Evolutionary conservation across 2,329 filamentous ascomycete species (phyloP).

Genomic region (Dactylonectria macrodidyma): DNA sequence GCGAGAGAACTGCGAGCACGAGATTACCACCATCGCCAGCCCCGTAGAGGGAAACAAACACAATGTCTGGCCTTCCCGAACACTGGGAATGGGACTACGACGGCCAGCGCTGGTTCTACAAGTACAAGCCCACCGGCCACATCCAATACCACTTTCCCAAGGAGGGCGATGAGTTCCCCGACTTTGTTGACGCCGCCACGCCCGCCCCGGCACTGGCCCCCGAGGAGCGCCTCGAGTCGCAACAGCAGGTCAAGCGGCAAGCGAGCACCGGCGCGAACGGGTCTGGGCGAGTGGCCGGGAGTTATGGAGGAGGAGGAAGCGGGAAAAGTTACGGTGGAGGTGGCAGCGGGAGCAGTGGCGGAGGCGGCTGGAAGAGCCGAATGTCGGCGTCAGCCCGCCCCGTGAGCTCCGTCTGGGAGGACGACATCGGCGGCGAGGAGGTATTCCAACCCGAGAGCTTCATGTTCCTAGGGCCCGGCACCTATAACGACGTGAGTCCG

Average conservation of each 20-base stretch:
- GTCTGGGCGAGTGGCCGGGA: slow-evolving; percentile 21
- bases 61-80: slow-evolving; percentile 60
- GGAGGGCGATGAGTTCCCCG: slow-evolving; percentile 71
- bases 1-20: background rate
- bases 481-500: slow-evolving; percentile 62
- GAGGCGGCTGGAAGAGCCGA: slow-evolving; percentile 35
- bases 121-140: slow-evolving; percentile 67
- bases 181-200: slow-evolving; percentile 60
- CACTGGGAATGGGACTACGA: slow-evolving; percentile 74
- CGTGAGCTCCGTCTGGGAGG: slow-evolving; percentile 52
- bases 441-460: slow-evolving; percentile 69
- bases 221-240: slow-evolving; percentile 68
- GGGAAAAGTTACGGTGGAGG: background rate
- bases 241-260: slow-evolving; percentile 63
- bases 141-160: slow-evolving; percentile 71
- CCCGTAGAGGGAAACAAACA: background rate
- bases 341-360: slow-evolving; percentile 22
- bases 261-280: slow-evolving; percentile 34
- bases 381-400: slow-evolving; percentile 54
- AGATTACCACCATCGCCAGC: background rate
- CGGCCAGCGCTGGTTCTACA: slow-evolving; percentile 71
- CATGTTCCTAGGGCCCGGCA: slow-evolving; percentile 66
- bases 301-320: slow-evolving; percentile 20
- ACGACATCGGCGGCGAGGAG: slow-evolving; percentile 48
- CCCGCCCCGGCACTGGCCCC: slow-evolving; percentile 60